A percentile compares a stretch with the other conserved stretches of the same genome.
Conservation (phyloP, 1,284 basidiomycete species). For the Chalciporus sp. region DNA sequence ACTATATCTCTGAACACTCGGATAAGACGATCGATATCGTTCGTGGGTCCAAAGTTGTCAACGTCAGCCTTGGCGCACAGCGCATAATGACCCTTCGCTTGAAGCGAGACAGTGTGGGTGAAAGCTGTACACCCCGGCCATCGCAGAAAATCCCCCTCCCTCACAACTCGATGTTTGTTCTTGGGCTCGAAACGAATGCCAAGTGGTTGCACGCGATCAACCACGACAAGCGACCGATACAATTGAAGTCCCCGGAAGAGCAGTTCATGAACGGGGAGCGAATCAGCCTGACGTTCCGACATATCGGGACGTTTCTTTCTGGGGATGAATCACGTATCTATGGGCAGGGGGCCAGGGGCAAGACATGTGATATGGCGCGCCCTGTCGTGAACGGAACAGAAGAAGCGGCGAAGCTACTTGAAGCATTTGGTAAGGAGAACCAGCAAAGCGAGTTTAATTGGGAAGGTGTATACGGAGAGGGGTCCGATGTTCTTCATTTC, state of each 20-base stretch:
- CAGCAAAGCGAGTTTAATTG: slow-evolving; percentile 67
- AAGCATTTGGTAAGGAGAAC: slow-evolving; percentile 73
- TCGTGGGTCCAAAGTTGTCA: slow-evolving; percentile 68
- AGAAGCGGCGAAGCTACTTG: slow-evolving; percentile 53
- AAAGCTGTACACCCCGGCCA: slow-evolving; percentile 35
- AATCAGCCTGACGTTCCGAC: slow-evolving; percentile 76
- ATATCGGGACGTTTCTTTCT: slow-evolving; percentile 72
- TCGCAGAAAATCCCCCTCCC: slow-evolving; percentile 68
- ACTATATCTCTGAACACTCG: slow-evolving; percentile 81
- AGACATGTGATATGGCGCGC: slow-evolving; percentile 52
- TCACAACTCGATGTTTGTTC: slow-evolving; percentile 76
- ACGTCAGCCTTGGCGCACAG: slow-evolving; percentile 75
- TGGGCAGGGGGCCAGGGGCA: slow-evolving; percentile 68
- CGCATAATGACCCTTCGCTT: slow-evolving; percentile 67
- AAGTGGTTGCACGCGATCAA: slow-evolving; percentile 73
- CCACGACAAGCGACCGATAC: slow-evolving; percentile 63
- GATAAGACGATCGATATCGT: slow-evolving; percentile 82
- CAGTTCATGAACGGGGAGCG: slow-evolving; percentile 56
- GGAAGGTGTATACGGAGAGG: slow-evolving; percentile 61
- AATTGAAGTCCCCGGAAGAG: slow-evolving; percentile 56
- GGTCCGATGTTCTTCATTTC: slow-evolving; percentile 71
- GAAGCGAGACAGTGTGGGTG: slow-evolving; percentile 52
- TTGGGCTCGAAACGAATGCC: slow-evolving; percentile 69
- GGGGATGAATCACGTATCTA: slow-evolving; percentile 53
- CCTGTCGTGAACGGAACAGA: slow-evolving; percentile 51